A percentile compares a stretch with the other conserved stretches of the same genome.
phyloP scores from a whole-genome alignment of 306 rosid species.

The Potentilla sterilis region DNA sequence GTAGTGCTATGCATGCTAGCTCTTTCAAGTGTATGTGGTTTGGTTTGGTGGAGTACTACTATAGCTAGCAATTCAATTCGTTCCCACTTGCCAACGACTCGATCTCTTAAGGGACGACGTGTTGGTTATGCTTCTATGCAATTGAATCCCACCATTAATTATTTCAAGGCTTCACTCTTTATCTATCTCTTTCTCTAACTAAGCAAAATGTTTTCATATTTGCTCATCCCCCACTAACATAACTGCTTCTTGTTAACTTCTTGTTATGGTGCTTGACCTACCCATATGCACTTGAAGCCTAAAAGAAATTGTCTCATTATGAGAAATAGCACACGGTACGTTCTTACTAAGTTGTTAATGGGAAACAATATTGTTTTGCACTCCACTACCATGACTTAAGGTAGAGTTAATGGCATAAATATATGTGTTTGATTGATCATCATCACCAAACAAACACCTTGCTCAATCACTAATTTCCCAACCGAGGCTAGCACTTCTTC shows the following conservation, averaged over 20 bases:
- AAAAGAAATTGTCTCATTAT: neutral
- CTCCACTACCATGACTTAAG: neutral
- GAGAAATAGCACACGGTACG: neutral
- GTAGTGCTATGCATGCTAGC: conserved; percentile 20
- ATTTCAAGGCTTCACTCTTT: neutral
- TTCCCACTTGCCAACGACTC: conserved; percentile 25
- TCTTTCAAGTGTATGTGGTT: neutral
- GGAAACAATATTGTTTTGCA: neutral
- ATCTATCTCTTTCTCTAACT: neutral
- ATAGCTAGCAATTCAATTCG: conserved; percentile 10
- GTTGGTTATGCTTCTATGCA: conserved; percentile 10
- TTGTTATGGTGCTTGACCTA: neutral
- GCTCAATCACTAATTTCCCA: no score
- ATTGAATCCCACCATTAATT: neutral
- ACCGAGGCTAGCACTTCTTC: no score
- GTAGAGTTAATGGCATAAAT: neutral
- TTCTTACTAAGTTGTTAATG: neutral
- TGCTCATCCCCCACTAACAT: neutral
- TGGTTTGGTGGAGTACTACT: conserved; percentile 2
- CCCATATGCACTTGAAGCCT: neutral
- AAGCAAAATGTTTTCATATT: neutral
- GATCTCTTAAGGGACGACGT: conserved; percentile 13
- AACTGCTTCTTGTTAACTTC: neutral
- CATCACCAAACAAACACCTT: neutral
- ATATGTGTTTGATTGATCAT: neutral